phyloP scores from a whole-genome alignment of 805 yeast species.

The Yarrowia sp. region DNA sequence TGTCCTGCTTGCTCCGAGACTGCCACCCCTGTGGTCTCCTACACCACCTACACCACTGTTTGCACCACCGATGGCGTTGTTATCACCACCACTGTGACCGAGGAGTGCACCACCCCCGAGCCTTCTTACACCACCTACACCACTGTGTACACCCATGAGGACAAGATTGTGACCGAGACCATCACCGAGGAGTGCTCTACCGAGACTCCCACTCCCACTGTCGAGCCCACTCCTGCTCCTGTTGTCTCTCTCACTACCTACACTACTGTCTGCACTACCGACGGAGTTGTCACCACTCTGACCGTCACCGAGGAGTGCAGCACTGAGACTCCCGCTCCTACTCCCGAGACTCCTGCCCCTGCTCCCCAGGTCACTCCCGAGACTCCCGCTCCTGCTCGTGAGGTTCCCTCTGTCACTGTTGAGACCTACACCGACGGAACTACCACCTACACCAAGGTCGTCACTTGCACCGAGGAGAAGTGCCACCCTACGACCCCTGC shows the following conservation, averaged over 20 bases:
- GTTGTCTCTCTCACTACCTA: constrained; percentile 3
- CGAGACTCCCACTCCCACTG: neutral
- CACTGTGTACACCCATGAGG: neutral
- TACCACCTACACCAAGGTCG: neutral
- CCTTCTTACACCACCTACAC: constrained; percentile 1
- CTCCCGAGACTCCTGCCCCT: neutral
- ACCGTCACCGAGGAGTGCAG: constrained; percentile 2
- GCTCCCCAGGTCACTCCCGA: too few species aligned
- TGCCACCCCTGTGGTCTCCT: neutral
- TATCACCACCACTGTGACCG: neutral
- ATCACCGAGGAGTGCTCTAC: neutral
- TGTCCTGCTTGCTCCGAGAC: neutral
- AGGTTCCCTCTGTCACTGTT: neutral
- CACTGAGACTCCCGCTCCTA: neutral
- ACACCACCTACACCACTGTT: constrained; percentile 13
- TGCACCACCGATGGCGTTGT: neutral
- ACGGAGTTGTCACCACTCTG: neutral
- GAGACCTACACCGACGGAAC: neutral
- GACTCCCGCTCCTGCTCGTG: neutral
- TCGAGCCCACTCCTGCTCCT: neutral
- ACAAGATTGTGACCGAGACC: neutral
- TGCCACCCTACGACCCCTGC: neutral
- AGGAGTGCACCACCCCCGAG: neutral
- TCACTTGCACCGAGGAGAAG: neutral
- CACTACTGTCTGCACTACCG: constrained; percentile 4